phyloP scores from a whole-genome alignment of 257 asterid species.

The Forsythia suspensa region DNA sequence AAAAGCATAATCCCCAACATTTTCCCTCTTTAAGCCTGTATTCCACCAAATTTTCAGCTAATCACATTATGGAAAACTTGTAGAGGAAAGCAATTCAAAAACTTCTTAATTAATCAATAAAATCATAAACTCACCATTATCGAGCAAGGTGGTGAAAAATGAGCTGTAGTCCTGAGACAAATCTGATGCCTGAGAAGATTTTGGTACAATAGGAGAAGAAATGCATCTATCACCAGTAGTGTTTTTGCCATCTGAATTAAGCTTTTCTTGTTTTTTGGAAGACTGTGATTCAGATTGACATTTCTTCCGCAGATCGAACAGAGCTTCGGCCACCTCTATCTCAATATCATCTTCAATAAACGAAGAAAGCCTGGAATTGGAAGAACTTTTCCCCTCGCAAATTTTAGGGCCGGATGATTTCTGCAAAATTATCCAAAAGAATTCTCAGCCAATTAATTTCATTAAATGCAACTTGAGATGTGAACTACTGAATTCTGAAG shows the following conservation, averaged over 20 bases:
- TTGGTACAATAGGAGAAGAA: background rate
- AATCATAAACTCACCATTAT: slow-evolving; percentile 26
- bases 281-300: slow-evolving; percentile 38
- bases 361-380: slow-evolving; percentile 31
- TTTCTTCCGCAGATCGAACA: slow-evolving; percentile 70
- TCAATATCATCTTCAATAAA: slow-evolving; percentile 53
- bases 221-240: background rate
- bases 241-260: slow-evolving; percentile 25
- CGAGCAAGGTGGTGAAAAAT: background rate
- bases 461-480: background rate
- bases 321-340: slow-evolving; percentile 75
- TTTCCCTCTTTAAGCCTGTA: slow-evolving; percentile 39
- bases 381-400: slow-evolving; percentile 17
- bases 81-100: slow-evolving; percentile 3
- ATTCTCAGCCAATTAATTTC: slow-evolving; percentile 20
- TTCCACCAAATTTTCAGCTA: slow-evolving; percentile 40
- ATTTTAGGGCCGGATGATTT: slow-evolving; percentile 36
- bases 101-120: slow-evolving; percentile 9
- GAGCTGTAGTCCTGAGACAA: background rate
- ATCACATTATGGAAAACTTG: slow-evolving; percentile 12
- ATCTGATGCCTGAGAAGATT: background rate
- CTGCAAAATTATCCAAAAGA: slow-evolving; percentile 30
- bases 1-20: slow-evolving; percentile 36
- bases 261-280: slow-evolving; percentile 29
- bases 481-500: background rate